These are phyloP conservation scores for Lactifluus rugatus DNA, from an alignment of 768 basidiomycete genomes.

Conservation along the genomic window DNA sequence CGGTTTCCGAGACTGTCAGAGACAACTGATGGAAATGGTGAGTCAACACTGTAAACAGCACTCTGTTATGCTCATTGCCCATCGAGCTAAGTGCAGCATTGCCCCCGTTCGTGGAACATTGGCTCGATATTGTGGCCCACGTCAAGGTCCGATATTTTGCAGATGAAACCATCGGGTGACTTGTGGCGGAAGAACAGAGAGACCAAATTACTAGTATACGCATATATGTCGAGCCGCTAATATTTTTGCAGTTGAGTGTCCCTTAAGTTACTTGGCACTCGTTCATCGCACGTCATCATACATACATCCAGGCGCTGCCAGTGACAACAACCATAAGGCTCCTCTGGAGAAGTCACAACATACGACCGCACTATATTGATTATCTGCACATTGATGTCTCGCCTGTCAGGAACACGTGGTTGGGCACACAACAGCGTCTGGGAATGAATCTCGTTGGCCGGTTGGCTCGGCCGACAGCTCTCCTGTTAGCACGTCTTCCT, in stretches of 20 bases:
- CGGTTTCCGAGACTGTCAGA: background rate
- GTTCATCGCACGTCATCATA: constrained; percentile 8
- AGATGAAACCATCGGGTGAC: background rate
- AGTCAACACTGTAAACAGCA: background rate
- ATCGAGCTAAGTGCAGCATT: background rate
- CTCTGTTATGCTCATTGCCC: background rate
- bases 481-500: background rate
- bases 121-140: constrained; percentile 1
- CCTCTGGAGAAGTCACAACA: background rate
- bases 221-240: background rate
- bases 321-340: background rate
- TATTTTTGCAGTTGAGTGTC: background rate
- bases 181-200: background rate
- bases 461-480: background rate
- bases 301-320: background rate
- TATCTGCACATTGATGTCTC: background rate
- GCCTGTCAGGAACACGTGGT: background rate
- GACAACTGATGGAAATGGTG: background rate
- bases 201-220: background rate
- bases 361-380: background rate
- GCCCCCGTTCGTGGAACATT: background rate
- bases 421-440: background rate
- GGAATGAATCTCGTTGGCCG: background rate
- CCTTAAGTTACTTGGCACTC: background rate
- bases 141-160: background rate